Conservation (phyloP, 2,329 filamentous ascomycete genomes). For the Gyromitra esculenta region DNA sequence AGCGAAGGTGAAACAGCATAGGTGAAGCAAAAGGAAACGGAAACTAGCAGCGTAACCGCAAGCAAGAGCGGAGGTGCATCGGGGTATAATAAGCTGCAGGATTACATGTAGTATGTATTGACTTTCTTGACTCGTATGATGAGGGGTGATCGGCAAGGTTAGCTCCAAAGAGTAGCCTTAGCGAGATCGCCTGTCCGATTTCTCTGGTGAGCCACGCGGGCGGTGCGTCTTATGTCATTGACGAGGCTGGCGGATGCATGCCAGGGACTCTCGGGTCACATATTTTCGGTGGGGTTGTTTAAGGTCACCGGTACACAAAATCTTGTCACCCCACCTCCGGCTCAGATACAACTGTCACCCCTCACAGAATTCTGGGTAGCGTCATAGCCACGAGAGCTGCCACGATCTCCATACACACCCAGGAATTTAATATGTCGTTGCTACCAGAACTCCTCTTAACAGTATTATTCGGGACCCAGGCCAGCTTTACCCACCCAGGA, state of each 20-base stretch:
- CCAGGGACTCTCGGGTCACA: constrained; percentile 1
- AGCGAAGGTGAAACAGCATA: constrained; percentile 15
- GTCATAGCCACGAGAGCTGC: not conserved
- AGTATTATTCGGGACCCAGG: constrained; percentile 57
- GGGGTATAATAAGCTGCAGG: constrained; percentile 24
- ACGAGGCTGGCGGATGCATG: constrained; percentile 18
- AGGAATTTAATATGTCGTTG: constrained; percentile 40
- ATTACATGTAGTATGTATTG: not conserved
- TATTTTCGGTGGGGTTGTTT: constrained; percentile 39
- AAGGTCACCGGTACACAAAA: constrained; percentile 21
- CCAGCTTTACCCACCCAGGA: constrained; percentile 58
- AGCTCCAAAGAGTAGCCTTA: constrained; percentile 23
- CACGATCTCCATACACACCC: constrained; percentile 1
- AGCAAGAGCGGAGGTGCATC: constrained; percentile 2
- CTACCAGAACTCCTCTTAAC: constrained; percentile 57
- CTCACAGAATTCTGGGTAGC: not conserved
- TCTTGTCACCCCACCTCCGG: constrained; percentile 20
- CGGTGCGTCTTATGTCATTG: constrained; percentile 23
- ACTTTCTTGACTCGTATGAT: not conserved
- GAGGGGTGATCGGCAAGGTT: constrained; percentile 27
- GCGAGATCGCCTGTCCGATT: constrained; percentile 10
- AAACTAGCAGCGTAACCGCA: not conserved
- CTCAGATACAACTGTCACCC: not conserved
- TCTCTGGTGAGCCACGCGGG: constrained; percentile 8
- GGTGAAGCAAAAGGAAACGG: not conserved